phyloP scores from a whole-genome alignment of 805 yeast genomes.

The Suhomyces kilbournensis region DNA sequence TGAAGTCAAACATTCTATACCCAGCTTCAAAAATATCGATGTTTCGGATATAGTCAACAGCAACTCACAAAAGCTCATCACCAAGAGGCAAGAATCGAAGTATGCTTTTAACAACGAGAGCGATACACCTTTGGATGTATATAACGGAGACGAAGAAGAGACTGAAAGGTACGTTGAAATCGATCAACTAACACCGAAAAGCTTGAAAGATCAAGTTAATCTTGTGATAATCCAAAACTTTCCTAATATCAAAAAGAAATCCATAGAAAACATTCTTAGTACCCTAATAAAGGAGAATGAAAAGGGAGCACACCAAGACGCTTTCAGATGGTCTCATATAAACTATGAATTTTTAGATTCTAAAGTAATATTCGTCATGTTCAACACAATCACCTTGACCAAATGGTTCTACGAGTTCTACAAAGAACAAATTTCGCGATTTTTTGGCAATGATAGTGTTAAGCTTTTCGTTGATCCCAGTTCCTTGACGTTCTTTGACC shows the following conservation, averaged over 20 bases:
- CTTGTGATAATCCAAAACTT: constrained; percentile 33
- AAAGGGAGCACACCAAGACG: background rate
- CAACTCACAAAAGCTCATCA: constrained; percentile 7
- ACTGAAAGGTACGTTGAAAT: constrained; percentile 23
- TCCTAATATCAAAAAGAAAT: constrained; percentile 24
- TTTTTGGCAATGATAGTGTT: background rate
- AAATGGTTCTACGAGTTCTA: constrained; percentile 12
- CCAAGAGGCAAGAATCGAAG: background rate
- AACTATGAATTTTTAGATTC: constrained; percentile 31
- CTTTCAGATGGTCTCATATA: constrained; percentile 30
- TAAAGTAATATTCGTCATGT: constrained; percentile 31
- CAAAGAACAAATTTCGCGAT: background rate
- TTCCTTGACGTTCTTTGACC: background rate
- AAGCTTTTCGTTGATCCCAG: background rate
- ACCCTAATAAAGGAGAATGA: constrained; percentile 10
- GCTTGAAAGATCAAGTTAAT: constrained; percentile 33
- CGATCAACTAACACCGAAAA: constrained; percentile 27
- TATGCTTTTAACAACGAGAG: background rate
- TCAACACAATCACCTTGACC: constrained; percentile 15
- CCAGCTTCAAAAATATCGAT: constrained; percentile 7
- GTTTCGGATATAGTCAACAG: constrained; percentile 7
- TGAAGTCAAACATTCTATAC: constrained; percentile 1
- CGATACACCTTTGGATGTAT: background rate
- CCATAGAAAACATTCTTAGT: constrained; percentile 33
- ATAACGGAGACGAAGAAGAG: constrained; percentile 13